Conservation (phyloP, 2,329 filamentous ascomycete species). For the Epichloe sibirici region DNA sequence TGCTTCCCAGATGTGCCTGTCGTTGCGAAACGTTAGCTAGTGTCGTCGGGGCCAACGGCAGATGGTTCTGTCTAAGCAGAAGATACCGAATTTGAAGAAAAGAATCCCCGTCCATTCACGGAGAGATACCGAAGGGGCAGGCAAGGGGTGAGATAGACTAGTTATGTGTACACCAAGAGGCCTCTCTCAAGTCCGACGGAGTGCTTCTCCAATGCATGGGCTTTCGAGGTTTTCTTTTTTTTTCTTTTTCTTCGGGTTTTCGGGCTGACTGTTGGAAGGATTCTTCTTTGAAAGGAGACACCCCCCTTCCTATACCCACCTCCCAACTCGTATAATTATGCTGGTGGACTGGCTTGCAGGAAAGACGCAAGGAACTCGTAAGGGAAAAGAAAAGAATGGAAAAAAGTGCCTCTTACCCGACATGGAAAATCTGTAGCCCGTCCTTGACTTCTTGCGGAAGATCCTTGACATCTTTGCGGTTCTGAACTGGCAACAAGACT, state of each 20-base stretch:
- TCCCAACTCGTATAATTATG: no score
- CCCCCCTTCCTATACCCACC: no score
- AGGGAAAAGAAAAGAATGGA: conserved; percentile 1
- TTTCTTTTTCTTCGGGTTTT: no score
- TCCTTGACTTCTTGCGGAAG: conserved; percentile 80
- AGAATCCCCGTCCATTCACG: background rate
- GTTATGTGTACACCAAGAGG: no score
- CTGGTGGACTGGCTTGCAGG: background rate
- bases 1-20: conserved; percentile 86
- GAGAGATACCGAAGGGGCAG: background rate
- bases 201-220: no score
- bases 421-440: conserved; percentile 78
- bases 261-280: no score
- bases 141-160: no score
- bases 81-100: background rate
- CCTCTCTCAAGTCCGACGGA: no score
- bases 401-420: conserved; percentile 48
- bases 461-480: conserved; percentile 86
- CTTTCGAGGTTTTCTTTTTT: no score
- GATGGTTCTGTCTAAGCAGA: background rate
- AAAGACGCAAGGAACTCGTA: background rate
- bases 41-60: background rate
- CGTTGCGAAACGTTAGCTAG: conserved; percentile 18
- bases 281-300: no score
- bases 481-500: conserved; percentile 75